Conservation (phyloP, 257 asterid species). For the Capsicum pubescens region DNA sequence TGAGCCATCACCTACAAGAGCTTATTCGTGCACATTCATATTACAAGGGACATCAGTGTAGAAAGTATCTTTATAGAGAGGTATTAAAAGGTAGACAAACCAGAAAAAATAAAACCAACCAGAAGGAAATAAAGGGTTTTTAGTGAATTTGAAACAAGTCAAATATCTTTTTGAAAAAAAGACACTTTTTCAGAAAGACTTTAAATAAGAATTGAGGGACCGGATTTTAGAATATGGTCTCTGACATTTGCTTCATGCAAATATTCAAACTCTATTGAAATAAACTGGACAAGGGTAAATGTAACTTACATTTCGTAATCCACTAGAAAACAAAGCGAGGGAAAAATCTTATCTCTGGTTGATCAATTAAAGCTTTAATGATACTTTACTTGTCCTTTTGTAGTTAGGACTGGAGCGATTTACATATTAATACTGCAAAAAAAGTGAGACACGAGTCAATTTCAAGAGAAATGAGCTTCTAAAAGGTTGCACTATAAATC, state of each 20-base stretch:
- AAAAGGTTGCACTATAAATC: conserved; percentile 2
- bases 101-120: neutral
- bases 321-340: conserved; percentile 86
- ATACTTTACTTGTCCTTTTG: conserved; percentile 69
- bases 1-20: neutral
- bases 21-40: neutral
- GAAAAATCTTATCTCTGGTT: conserved; percentile 95
- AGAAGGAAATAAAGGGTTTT: neutral
- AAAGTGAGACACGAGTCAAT: neutral
- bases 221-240: neutral
- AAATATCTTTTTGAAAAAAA: neutral
- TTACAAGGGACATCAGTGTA: neutral
- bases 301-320: conserved; percentile 62
- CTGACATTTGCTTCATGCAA: neutral
- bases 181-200: neutral
- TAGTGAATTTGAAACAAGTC: neutral
- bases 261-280: neutral
- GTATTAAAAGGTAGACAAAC: neutral
- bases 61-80: neutral
- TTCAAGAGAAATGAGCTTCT: conserved; percentile 16
- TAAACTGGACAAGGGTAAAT: neutral
- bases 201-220: neutral
- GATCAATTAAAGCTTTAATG: conserved; percentile 77
- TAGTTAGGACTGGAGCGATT: conserved; percentile 66
- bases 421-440: conserved; percentile 83